phyloP scores from a whole-genome alignment of 257 asterid species.

The Primulina tabacum region DNA sequence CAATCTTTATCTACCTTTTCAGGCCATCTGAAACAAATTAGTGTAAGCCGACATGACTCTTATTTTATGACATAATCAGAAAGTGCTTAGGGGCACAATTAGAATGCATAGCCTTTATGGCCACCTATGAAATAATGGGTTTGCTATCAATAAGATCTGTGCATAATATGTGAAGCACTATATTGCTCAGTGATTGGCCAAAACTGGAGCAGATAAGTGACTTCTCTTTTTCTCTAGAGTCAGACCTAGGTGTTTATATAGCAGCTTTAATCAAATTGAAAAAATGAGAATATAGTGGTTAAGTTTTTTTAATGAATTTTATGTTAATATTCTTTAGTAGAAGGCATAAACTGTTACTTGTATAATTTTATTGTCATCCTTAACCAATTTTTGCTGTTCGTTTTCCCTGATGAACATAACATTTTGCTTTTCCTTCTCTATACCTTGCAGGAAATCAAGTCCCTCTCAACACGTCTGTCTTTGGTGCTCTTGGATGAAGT shows the following conservation, averaged over 20 bases:
- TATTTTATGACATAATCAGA: constrained; percentile 7
- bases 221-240: too few species aligned
- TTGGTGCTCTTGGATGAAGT: constrained; percentile 93
- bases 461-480: constrained; percentile 68
- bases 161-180: too few species aligned
- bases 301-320: constrained; percentile 7
- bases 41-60: constrained; percentile 55
- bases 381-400: constrained; percentile 18
- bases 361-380: constrained; percentile 6
- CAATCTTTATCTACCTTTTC: constrained; percentile 97
- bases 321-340: constrained; percentile 5
- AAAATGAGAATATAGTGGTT: constrained; percentile 9
- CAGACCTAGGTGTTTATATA: too few species aligned
- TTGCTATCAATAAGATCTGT: not conserved
- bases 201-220: not conserved
- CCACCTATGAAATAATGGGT: not conserved
- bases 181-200: not conserved
- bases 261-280: not conserved
- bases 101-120: constrained; percentile 9
- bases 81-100: not conserved
- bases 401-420: constrained; percentile 22
- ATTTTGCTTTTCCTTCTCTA: constrained; percentile 22
- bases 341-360: not conserved
- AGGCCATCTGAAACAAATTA: constrained; percentile 94
- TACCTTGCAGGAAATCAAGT: constrained; percentile 75